Conservation (phyloP, 257 asterid species). For the Solanum pinnatisectum region DNA sequence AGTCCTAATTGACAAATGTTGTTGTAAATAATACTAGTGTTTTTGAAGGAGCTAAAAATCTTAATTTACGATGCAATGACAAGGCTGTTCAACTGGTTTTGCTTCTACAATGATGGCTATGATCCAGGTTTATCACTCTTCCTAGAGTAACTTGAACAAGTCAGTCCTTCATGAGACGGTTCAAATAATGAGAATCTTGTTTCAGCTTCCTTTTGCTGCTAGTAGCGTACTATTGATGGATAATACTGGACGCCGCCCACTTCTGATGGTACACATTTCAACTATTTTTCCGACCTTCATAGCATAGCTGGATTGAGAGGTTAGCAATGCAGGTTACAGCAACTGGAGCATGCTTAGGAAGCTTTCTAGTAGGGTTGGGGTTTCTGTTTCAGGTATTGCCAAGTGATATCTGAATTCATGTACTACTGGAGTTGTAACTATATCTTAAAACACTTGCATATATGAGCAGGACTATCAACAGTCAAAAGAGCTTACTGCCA, state of each 20-base stretch:
- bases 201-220: constrained; percentile 21
- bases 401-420: neutral
- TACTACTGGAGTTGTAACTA: neutral
- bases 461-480: neutral
- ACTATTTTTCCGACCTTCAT: neutral
- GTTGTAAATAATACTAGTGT: neutral
- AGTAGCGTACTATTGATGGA: constrained; percentile 16
- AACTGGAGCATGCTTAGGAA: constrained; percentile 21
- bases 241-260: constrained; percentile 16
- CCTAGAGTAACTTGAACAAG: neutral
- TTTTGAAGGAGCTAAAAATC: neutral
- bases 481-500: neutral
- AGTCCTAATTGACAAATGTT: neutral
- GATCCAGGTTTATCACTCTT: constrained; percentile 15
- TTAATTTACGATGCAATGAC: neutral
- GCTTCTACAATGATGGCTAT: constrained; percentile 14
- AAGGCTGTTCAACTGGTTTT: constrained; percentile 13
- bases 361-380: constrained; percentile 11
- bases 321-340: constrained; percentile 16
- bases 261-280: constrained; percentile 15
- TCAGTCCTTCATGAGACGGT: neutral
- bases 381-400: constrained; percentile 15
- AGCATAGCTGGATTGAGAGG: neutral
- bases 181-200: neutral
- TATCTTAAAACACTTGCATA: neutral